Base-by-base conservation (phyloP, 345 rosid genomes). In the Eutrema yunnanense region DNA sequence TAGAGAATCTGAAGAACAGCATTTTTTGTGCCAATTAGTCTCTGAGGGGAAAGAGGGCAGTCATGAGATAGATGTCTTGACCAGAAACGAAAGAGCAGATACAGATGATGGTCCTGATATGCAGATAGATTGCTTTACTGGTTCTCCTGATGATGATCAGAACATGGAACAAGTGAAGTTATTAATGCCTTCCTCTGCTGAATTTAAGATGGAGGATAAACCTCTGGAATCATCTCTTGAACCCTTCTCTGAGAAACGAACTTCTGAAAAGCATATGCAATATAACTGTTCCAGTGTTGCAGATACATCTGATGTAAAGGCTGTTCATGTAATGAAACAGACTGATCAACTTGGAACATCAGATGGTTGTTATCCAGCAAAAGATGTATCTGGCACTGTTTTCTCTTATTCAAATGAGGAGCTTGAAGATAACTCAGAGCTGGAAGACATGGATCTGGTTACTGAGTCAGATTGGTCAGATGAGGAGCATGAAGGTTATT, bases 1-100 rank as follows among this genome's bases (percentile, higher is more conserved):
- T 55, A 67, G 69, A 29, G 79, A 81, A 74, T 44, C 61, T 37
- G 86, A 76, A 76, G 68, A 73, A 71, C 79, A 55, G 13, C 72
- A 70, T 41, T 43, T 67, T 42, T 38, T 57, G 43, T 30, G 53
- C 37, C 80, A 67, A 32, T 71, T 62, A 46, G 62, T 60, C 66
- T 73, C 65, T 37, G 54, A 51, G 6, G 60, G 66, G 34, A 78
- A 66, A 74, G 74, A 73, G 52, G 73, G 30, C 70, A 76, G 71
- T 72, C 73, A 69, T 64, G 76, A 33, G 55, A 32, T 77, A 77
- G 68, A 55, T 67, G 73, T 74, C 50, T 34, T 34, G 49, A 75
- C 37, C 46, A 69, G 65, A 64, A 74, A 48, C 4, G 69, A 66
- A 62, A 53, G 44, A 46, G 74, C 64, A 64, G 58, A 47, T 52